phyloP scores from a whole-genome alignment of 164 flowering plant species.

The Santalum album region DNA sequence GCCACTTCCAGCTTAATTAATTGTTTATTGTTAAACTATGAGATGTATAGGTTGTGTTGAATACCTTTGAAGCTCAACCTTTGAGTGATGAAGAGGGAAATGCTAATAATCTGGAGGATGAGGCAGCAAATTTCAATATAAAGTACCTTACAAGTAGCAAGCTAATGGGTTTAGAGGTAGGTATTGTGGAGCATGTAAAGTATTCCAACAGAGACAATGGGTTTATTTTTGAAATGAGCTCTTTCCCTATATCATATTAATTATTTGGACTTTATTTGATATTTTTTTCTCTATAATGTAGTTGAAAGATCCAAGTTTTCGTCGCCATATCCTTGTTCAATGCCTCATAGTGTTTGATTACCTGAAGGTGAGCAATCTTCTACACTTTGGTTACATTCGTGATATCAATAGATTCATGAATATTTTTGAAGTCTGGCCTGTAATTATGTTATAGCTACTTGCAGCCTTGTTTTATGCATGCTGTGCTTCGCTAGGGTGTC shows the following conservation, averaged over 20 bases:
- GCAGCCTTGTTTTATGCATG: no score
- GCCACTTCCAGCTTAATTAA: background rate
- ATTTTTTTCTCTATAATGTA: conserved; percentile 19
- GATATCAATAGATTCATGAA: no score
- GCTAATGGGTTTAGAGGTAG: conserved; percentile 94
- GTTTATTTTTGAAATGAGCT: background rate
- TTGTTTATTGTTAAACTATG: conserved; percentile 7
- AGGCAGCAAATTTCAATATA: conserved; percentile 72
- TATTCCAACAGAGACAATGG: no score
- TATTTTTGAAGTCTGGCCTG: no score
- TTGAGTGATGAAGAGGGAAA: conserved; percentile 91
- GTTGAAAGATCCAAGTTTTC: conserved; percentile 96
- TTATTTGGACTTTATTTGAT: no score
- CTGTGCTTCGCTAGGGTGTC: no score
- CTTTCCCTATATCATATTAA: background rate
- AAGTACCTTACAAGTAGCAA: conserved; percentile 97
- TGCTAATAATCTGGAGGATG: conserved; percentile 86
- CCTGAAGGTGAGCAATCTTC: conserved; percentile 47
- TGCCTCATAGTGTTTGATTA: conserved; percentile 93
- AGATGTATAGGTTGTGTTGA: conserved; percentile 61
- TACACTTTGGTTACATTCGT: background rate
- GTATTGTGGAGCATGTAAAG: background rate
- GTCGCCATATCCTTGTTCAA: conserved; percentile 91
- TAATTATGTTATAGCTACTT: no score
- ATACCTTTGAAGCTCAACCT: conserved; percentile 94